Percentiles rank a stretch among this genome's conserved stretches.
Evolutionary conservation across 2,329 filamentous ascomycete species (phyloP).

Genomic region (Cercospora sesami): DNA sequence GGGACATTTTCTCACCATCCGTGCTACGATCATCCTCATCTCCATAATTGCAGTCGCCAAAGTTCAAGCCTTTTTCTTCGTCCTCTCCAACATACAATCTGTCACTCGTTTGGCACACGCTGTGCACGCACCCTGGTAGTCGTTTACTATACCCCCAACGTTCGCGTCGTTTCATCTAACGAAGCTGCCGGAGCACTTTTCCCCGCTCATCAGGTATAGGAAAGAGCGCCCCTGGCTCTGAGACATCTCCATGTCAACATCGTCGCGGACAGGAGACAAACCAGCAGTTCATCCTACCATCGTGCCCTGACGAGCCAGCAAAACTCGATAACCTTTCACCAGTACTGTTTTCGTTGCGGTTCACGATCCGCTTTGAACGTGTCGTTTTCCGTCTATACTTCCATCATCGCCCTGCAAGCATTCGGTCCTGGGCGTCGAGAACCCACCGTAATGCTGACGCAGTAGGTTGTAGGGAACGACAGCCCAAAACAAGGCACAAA

Average conservation of each 20-base stretch:
- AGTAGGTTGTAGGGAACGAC: background rate
- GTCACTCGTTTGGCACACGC: background rate
- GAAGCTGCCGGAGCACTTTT: background rate
- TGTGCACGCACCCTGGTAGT: background rate
- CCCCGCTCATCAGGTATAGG: too few species aligned
- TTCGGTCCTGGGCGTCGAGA: background rate
- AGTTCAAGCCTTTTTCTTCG: background rate
- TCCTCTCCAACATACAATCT: background rate
- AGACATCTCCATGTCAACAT: background rate
- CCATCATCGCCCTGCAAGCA: background rate
- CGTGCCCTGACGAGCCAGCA: background rate
- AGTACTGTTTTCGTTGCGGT: background rate
- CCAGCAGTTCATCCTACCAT: background rate
- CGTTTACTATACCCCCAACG: background rate
- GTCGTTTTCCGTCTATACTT: background rate
- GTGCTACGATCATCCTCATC: background rate
- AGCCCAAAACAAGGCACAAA: background rate
- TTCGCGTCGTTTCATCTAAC: background rate
- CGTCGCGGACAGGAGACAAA: background rate
- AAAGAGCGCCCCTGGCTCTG: background rate
- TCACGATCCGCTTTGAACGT: background rate
- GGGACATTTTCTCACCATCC: background rate
- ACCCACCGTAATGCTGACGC: background rate
- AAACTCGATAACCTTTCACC: background rate
- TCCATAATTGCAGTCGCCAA: background rate